Evolutionary conservation across 2,329 filamentous ascomycete genomes (phyloP).

Genomic region (Rutstroemia sp.): DNA sequence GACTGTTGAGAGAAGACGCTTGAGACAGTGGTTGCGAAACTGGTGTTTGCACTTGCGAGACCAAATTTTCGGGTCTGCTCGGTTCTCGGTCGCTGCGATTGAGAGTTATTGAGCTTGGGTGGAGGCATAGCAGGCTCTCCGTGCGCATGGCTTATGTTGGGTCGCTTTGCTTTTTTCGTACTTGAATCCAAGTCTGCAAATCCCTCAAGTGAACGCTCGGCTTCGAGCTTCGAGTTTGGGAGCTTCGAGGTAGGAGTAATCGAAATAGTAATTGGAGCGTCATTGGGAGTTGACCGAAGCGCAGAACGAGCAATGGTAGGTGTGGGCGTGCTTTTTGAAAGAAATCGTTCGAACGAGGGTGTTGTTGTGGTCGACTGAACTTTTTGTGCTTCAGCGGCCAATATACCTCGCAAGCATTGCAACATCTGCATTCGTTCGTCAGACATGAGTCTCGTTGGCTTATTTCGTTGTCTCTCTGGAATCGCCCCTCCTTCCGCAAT

Average conservation of each 20-base stretch:
- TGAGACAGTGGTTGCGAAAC: conserved; percentile 18
- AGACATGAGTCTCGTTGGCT: conserved; percentile 7
- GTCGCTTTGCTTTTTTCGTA: not conserved
- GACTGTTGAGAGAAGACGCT: conserved; percentile 13
- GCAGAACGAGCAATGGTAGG: not conserved
- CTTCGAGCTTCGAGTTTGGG: not conserved
- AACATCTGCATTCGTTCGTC: conserved; percentile 9
- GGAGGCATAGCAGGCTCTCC: not conserved
- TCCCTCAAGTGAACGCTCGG: not conserved
- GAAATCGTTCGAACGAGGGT: not conserved
- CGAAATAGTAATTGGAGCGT: not conserved
- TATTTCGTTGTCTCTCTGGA: conserved; percentile 11
- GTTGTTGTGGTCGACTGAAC: not conserved
- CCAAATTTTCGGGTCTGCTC: not conserved
- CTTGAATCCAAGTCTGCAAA: not conserved
- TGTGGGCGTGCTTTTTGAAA: not conserved
- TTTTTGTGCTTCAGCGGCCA: not conserved
- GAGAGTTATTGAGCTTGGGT: not conserved
- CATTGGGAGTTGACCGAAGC: not conserved
- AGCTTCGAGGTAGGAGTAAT: not conserved
- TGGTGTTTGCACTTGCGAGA: conserved; percentile 8
- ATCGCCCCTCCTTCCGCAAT: conserved; percentile 15
- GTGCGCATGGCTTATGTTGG: not conserved
- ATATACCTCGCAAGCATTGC: conserved; percentile 4
- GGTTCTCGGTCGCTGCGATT: not conserved